Evolutionary conservation across 2,329 filamentous ascomycete genomes (phyloP), one percentile per base, ranked within the genome.

Genomic region (Drechslera avenae): DNA sequence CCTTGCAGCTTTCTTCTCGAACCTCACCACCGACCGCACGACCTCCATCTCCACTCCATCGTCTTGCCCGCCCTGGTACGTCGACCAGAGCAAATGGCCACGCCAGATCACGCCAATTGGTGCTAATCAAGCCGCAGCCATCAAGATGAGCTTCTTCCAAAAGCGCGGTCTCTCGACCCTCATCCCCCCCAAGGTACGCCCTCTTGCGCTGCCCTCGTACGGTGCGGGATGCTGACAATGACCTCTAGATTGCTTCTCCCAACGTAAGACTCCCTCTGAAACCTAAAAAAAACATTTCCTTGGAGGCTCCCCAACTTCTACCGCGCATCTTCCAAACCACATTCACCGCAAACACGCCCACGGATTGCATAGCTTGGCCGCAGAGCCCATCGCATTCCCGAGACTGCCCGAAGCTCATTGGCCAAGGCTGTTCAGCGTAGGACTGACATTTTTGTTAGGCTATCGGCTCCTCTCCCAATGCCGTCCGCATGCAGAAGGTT

Each of bases 141-240:
- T 76, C 83, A 90, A 81, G 79, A 97, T 96, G 92, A 96, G 91
- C 84, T 94, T 87, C 86, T 84, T 95, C 74, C 85, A 87, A 74
- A 90, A 89, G 80, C 87, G 92, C 81, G 89, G 86, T 84, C 88
- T 97, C 75, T 97, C 94, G 76, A 96, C 95, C 83, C 88, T 99
- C 79, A 97, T 99, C 73, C 95, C 95, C 69, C 94, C 95, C 74
- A 99, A 99, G 91, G 93, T 96, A 82, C 68, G 82, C 67, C 56
- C 43, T 50, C 50, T 37, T 33, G 46, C 13, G 34, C 50, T 35
- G 44, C 52, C 46, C 53, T 52, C 47, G 37, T 41, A 35, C 41
- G 17, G 39, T 40, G 46, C 43, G 46, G 39, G 30, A 43, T 54
- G 54, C 79, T 81, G 73, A 81, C 65, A 56, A 45, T 32, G 37